Evolutionary conservation across 2,329 filamentous ascomycete genomes (phyloP).

Genomic region (Xylaria sp.): DNA sequence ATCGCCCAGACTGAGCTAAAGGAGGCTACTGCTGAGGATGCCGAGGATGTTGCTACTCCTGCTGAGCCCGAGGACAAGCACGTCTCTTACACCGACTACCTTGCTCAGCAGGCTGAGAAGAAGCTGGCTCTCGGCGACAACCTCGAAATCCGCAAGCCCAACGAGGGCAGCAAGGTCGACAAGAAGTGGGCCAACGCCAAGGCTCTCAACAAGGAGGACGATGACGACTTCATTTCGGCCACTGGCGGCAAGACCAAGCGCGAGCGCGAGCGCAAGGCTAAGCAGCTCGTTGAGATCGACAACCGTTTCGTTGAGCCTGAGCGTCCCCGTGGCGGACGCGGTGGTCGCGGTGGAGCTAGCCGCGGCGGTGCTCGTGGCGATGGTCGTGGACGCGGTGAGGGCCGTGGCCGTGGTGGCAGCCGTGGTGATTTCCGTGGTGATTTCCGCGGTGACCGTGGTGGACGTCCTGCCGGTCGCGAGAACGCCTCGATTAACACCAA

Average conservation of each 20-base stretch:
- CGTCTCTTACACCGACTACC: conserved; percentile 90
- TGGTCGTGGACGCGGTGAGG: conserved; percentile 52
- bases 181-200: conserved; percentile 95
- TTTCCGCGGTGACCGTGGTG: conserved; percentile 48
- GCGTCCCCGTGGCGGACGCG: conserved; percentile 65
- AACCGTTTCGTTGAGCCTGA: conserved; percentile 80
- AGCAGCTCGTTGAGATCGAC: conserved; percentile 89
- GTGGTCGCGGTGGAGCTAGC: conserved; percentile 60
- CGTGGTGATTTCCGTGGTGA: conserved; percentile 38
- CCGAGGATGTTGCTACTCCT: conserved; percentile 54
- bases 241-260: conserved; percentile 80
- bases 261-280: conserved; percentile 90
- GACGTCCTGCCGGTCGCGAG: conserved; percentile 54
- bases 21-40: conserved; percentile 66
- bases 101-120: conserved; percentile 77
- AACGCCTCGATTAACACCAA: conserved; percentile 65
- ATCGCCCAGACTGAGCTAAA: conserved; percentile 89
- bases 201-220: conserved; percentile 71
- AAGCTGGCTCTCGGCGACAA: conserved; percentile 73
- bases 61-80: conserved; percentile 83
- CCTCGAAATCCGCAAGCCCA: conserved; percentile 84
- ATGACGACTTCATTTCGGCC: conserved; percentile 81
- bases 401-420: conserved; percentile 58
- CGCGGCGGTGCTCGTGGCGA: conserved; percentile 55
- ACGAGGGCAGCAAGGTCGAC: conserved; percentile 87